A percentile compares a stretch with the other conserved stretches of the same genome.
These are phyloP conservation scores for Heterobasidion irregulare DNA, from an alignment of 1,284 basidiomycete species.

Conservation along the genomic window DNA sequence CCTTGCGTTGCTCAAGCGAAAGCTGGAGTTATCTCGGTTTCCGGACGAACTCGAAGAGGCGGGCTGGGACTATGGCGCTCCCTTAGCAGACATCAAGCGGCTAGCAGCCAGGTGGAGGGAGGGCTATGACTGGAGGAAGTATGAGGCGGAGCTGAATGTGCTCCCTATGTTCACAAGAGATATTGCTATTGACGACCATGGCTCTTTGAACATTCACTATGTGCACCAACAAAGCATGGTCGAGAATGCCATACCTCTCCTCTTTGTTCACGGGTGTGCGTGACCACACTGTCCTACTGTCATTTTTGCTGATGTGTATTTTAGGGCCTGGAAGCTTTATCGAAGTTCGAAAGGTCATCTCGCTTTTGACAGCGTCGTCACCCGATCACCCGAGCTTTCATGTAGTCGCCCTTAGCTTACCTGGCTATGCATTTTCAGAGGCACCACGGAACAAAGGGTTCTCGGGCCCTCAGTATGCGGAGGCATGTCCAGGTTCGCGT, in stretches of 20 bases:
- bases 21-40: constrained; percentile 31
- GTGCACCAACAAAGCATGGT: constrained; percentile 37
- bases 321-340: constrained; percentile 36
- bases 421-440: constrained; percentile 30
- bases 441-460: constrained; percentile 26
- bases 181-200: constrained; percentile 34
- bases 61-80: constrained; percentile 37
- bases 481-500: constrained; percentile 10
- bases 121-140: constrained; percentile 37
- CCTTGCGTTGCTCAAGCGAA: constrained; percentile 26
- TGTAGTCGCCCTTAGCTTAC: constrained; percentile 35
- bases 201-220: constrained; percentile 38
- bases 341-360: constrained; percentile 28
- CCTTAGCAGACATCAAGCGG: constrained; percentile 34
- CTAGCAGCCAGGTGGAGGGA: constrained; percentile 35
- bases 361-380: constrained; percentile 15
- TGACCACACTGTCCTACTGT: constrained; percentile 2
- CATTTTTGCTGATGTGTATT: neutral
- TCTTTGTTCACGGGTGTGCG: constrained; percentile 48
- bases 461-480: constrained; percentile 20
- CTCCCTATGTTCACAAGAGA: constrained; percentile 40
- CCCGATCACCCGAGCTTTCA: constrained; percentile 30
- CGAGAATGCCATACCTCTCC: constrained; percentile 35
- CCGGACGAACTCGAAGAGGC: constrained; percentile 41
- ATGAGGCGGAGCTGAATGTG: constrained; percentile 33